These are phyloP conservation scores for Xylariales sp. DNA, from an alignment of 2,329 filamentous ascomycete species.

Conservation along the genomic window DNA sequence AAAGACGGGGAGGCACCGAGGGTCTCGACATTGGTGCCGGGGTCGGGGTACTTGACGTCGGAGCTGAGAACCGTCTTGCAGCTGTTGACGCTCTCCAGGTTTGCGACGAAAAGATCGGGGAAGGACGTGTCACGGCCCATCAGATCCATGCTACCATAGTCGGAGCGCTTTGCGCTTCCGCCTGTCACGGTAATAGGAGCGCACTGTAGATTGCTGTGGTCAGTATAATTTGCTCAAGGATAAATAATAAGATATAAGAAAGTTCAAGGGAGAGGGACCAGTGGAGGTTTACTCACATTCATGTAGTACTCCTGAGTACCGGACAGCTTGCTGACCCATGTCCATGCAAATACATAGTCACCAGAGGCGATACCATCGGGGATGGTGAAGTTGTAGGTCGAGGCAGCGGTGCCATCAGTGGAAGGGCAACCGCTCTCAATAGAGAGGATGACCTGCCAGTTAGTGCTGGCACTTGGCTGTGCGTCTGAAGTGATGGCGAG, in stretches of 20 bases:
- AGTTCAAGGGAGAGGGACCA: no score
- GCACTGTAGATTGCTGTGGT: no score
- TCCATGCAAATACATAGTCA: conserved; percentile 66
- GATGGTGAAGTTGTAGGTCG: conserved; percentile 53
- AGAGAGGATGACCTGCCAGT: conserved; percentile 68
- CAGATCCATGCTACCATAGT: conserved; percentile 28
- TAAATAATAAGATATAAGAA: no score
- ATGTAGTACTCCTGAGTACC: conserved; percentile 58
- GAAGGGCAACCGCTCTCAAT: conserved; percentile 66
- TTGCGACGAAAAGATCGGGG: conserved; percentile 66
- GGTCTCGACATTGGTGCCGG: conserved; percentile 51
- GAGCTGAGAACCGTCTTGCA: conserved; percentile 52
- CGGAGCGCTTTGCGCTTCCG: conserved; percentile 17
- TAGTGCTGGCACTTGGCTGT: conserved; percentile 27
- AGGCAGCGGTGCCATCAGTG: conserved; percentile 30
- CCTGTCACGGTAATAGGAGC: conserved; percentile 55
- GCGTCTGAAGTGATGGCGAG: conserved; percentile 63
- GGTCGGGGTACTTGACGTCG: conserved; percentile 59
- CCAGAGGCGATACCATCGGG: conserved; percentile 58
- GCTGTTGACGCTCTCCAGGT: conserved; percentile 44
- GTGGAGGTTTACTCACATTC: no score
- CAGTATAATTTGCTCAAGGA: no score
- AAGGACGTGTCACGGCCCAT: conserved; percentile 34
- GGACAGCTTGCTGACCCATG: conserved; percentile 65
- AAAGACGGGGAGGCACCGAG: conserved; percentile 24